Base-by-base conservation (phyloP, 192 early-diverging fungal genomes). In the Linnemannia zychae region DNA sequence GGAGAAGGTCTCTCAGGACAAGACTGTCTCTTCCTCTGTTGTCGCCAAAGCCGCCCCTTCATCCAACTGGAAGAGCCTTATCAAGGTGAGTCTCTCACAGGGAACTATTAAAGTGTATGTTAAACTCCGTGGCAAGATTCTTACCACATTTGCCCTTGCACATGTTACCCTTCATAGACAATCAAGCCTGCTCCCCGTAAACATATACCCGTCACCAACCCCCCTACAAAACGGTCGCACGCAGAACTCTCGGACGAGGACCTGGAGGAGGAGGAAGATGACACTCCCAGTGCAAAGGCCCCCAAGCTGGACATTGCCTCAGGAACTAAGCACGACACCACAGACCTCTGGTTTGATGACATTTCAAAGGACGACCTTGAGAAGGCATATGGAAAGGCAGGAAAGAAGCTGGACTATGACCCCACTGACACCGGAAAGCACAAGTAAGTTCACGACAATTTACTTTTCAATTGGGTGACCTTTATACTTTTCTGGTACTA, bases 301-400 rank as follows among this genome's bases (percentile, higher is more conserved):
- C 2, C 46, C 37, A 87, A 52, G 31, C 47, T 46, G 4, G 72
- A 76, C 46, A 24, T 78, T 28, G 44, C 20, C 17, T 34, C 47
- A 0, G 80, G 71, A 72, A 48, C 76, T 4, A 89, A 80, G 52
- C 82, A 78, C 66, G 88, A 88, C 18, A 83, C 80, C 15, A 80
- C 88, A 12, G 74, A 89, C 28, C 77, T 92, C 17, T 92, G 91
- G 91, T 92, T 92, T 73, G 90, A 90, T 17, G 91, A 92, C 40
- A 80, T 92, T 33, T 84, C 88, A 31, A 81, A 89, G 37, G 83
- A 90, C n/a, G 88, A 87, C 63, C 78, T 90, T 9, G 79, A 87
- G 9, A 81, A 77, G 18, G 91, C 84, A 0, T 92, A 92, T 69
- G 90, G 88, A 24, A 76, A 78, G 18, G 74, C 77, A 20, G 84